Base-by-base conservation (phyloP, 257 asterid genomes). In the Agastache rugosa region DNA sequence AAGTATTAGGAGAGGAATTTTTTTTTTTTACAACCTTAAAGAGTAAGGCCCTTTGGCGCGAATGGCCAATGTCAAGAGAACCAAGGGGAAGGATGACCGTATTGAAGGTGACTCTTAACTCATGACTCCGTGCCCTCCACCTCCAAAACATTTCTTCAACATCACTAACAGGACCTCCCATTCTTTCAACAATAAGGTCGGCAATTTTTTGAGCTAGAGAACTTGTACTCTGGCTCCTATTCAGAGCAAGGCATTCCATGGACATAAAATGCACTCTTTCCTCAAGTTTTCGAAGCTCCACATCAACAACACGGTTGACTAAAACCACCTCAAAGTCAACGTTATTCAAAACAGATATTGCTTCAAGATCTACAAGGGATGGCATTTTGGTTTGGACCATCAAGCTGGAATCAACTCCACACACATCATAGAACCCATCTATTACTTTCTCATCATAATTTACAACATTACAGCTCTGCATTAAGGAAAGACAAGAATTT, bases 1-100 rank as follows among this genome's bases (percentile, higher is more conserved):
- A 73, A 80, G 69, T 53, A 35, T 3, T 23, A 62, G 25, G 70
- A 42, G 75, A 74, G 67, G 25, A 71, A 68, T 64, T 66, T 58
- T 63, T 66, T 58, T 63, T 47, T 68, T 71, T 80, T 67, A 72
- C 83, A 72, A 96, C 99, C 99, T 96, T 96, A 83, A 96, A 96
- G 37, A 96, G 96, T 72, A 96, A 85, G 74, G 99, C 98, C 87
- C 98, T 91, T 78, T 96, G 99, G 80, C 99, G 98, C 11, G 99
- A 96, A 81, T 90, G 94, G 70, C 99, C 99, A 74, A 93, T 80
- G 83, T 92, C 96, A 67, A 96, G 96, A 80, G 88, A 84, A 76
- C 98, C 98, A 80, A 96, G 96, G 66, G 98, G 99, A 68, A 93
- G 93, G 75, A 88, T 75, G 44, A 87, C 77, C 63, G 90, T 78